Evolutionary conservation across 169 alveolate species (phyloP).

Genomic region (Miamiensis avidus): DNA sequence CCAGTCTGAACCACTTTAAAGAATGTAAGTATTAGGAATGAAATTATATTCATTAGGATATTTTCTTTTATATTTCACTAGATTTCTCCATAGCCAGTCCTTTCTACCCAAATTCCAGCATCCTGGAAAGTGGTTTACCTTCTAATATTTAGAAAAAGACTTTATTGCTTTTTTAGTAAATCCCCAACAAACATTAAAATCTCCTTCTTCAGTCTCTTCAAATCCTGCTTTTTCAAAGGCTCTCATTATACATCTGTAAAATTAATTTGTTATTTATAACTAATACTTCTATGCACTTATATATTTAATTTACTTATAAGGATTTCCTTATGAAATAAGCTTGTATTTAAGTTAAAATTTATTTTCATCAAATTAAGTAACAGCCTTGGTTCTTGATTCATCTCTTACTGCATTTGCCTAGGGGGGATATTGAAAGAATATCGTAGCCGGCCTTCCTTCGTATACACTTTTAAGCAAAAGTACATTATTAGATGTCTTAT

Average conservation of each 20-base stretch:
- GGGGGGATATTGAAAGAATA: constrained; percentile 55
- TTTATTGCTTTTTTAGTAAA: constrained; percentile 30
- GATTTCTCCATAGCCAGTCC: constrained; percentile 62
- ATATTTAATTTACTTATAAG: not conserved
- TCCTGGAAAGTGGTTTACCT: constrained; percentile 78
- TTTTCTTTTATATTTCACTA: constrained; percentile 57
- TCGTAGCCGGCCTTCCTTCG: constrained; percentile 50
- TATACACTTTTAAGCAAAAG: constrained; percentile 5
- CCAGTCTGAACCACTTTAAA: constrained; percentile 50
- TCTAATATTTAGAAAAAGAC: constrained; percentile 49
- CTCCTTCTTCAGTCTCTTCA: constrained; percentile 30
- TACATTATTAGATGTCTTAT: not conserved
- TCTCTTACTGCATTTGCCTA: constrained; percentile 8
- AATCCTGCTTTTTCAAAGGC: constrained; percentile 11
- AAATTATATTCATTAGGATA: constrained; percentile 59
- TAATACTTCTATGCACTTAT: not conserved
- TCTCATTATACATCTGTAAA: constrained; percentile 12
- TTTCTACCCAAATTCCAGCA: constrained; percentile 76
- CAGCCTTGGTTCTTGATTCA: not conserved
- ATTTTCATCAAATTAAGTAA: constrained; percentile 3
- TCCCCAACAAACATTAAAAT: constrained; percentile 48
- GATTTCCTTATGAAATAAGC: not conserved
- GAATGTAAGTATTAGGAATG: constrained; percentile 65
- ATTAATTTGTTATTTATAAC: too few species aligned
- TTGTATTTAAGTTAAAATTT: constrained; percentile 13